Evolutionary conservation across 495 filamentous ascomycete species (phyloP).

Genomic region (Xylaria cubensis): DNA sequence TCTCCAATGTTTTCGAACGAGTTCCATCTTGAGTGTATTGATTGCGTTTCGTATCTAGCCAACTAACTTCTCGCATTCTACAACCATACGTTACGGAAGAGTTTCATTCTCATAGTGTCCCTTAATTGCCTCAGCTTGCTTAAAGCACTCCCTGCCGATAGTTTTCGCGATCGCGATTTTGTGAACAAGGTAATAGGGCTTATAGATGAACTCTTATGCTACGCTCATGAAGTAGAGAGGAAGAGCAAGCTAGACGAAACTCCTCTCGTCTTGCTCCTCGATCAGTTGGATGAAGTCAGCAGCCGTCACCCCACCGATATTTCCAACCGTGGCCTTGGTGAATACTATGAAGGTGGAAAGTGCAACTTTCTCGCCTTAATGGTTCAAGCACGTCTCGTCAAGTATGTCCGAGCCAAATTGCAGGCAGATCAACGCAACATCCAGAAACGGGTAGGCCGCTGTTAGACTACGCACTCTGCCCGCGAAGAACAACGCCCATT

Average conservation of each 20-base stretch:
- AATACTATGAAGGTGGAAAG: background rate
- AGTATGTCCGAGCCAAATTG: slow-evolving; percentile 11
- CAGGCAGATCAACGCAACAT: background rate
- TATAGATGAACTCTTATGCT: slow-evolving; percentile 25
- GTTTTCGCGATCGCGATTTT: background rate
- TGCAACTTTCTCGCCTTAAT: slow-evolving; percentile 1
- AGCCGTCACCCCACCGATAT: slow-evolving; percentile 1
- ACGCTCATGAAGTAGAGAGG: slow-evolving; percentile 25
- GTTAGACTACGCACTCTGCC: slow-evolving; percentile 14
- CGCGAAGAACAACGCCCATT: background rate
- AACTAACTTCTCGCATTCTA: background rate
- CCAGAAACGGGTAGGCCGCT: slow-evolving; percentile 1
- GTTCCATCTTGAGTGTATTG: background rate
- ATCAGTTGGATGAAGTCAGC: slow-evolving; percentile 23
- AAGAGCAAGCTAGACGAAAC: background rate
- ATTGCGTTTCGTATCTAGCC: background rate
- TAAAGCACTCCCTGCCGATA: slow-evolving; percentile 5
- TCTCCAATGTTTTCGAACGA: background rate
- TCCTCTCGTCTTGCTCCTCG: background rate
- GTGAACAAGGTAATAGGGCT: slow-evolving; percentile 11
- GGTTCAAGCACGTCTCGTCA: slow-evolving; percentile 15
- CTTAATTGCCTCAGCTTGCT: slow-evolving; percentile 8
- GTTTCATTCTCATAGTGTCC: slow-evolving; percentile 8
- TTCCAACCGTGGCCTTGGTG: background rate
- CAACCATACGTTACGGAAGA: slow-evolving; percentile 8